Evolutionary conservation across 441 rosid species (phyloP), one percentile per base, ranked within the genome.

Genomic region (Erodium trifolium): DNA sequence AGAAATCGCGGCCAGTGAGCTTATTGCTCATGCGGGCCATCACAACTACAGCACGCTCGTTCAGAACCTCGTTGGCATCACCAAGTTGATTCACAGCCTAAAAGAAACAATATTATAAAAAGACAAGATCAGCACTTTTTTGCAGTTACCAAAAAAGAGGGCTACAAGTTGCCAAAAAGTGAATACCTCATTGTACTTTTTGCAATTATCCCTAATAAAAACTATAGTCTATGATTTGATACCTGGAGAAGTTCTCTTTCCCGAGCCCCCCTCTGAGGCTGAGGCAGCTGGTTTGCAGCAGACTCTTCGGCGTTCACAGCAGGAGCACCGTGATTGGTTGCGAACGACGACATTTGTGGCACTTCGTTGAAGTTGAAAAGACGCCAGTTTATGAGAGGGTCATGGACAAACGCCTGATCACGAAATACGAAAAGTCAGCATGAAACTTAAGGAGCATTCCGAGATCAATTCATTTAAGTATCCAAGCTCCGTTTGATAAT

Each of bases 311-410:
- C 73, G 76, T 87, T 92, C 64, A 79, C 91, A 59, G 71, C 90
- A 69, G 91, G 79, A 73, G 91, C 80, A 0, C 53, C 53, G 4
- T 47, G 53, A 47, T 11, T 47, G 53, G n/a, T 47, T n/a, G 78
- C 78, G 69, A 89, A 77, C 76, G 85, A 64, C 0, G 99, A 85
- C 85, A 93, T 80, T 84, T 91, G 97, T 6, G 98, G 98, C 57
- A 93, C 96, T 87, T 91, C 97, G 55, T 88, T 91, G 83, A 89
- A 93, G 83, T 89, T 91, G 85, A 96, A 93, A 68, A 96, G 99
- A 75, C 98, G 98, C 99, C 99, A 96, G 71, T 96, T 93, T 67
- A 96, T 96, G 71, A 96, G 96, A 77, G 99, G 99, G 79, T 96
- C 99, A 53, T 96, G 99, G 67, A 96, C 98, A 84, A 93, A 96